Evolutionary conservation across 2,329 filamentous ascomycete species (phyloP), one percentile per base, ranked within the genome.

Genomic region (Ustulina deusta): DNA sequence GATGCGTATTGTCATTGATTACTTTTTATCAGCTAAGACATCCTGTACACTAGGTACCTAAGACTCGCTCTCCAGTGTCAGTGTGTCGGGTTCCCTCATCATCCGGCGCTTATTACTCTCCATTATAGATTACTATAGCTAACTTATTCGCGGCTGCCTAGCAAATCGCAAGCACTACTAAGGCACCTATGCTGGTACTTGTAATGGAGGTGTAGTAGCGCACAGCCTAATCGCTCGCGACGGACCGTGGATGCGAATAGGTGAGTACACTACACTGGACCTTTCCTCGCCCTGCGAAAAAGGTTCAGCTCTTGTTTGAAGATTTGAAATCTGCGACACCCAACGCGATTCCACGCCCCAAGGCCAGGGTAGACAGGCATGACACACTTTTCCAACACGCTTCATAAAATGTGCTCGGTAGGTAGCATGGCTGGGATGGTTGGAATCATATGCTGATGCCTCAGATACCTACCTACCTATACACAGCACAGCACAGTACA

Each of bases 281-380:
- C n/a, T 32, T 54, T 6, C 17, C 48, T 56, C 54, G 60, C 55
- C 59, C 29, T 25, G 38, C 25, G 36, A 38, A 38, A 46, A 22
- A 20, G 20, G 11, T 40, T 42, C 61, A 68, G 65, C 61, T 61
- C 55, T 57, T 46, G 65, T 61, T 57, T 61, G 42, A 56, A 38
- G 49, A 64, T 68, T 68, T 68, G 15, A 48, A 57, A 57, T 64
- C 25, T 11, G 6, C 27, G 7, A 57, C 34, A 56, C n/a, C 55
- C 20, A 62, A 62, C 36, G 49, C 15, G 11, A 51, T 48, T 42
- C 17, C 32, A 59, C 40, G 32, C 36, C 54, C 54, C 36, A 25
- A 11, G 48, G 13, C 40, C 25, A 61, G 32, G 58, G 10, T 38
- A 58, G 17, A 36, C 17, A 34, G 15, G 42, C 42, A 32, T 13